Base-by-base conservation (phyloP, 352 stramenopile genomes). In the Phytophthora pseudosyringae region DNA sequence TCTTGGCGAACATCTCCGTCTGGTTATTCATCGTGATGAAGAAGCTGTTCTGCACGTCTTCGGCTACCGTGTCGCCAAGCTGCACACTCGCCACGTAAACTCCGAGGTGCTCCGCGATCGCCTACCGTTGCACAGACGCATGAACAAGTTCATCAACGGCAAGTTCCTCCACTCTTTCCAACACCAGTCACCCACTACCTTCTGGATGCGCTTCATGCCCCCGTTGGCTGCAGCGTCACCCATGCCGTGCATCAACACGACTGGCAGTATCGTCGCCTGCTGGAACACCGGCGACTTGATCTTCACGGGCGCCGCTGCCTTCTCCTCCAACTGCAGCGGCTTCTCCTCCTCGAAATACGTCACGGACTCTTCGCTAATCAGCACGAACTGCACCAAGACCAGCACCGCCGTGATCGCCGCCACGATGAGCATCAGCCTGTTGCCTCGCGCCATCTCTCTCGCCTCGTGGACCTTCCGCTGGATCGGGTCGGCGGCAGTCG, bases 31-130 rank as follows among this genome's bases (percentile, higher is more conserved):
- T 98, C 13, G 80, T 98, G 52, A 98, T 63, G 54, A 98, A 88
- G 68, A 97, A 98, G 41, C 91, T 97, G 75, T 98, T 98, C n/a
- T 87, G 81, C 16, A 94, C 88, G 67, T 98, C 95, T 61, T 95
- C 80, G 1, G 66, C 52, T 32, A 94, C 76, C 1, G 78, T 92
- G 12, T 90, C 65, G 21, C 93, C 95, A 25, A 97, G 96, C 46
- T 94, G 90, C 53, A 98, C 79, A 73, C 91, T 98, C 32, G 82
- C 80, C 3, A 82, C 80, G 57, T 98, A 98, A 36, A 82, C 80
- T 28, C 78, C 75, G 29, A 98, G 71, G n/a, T 93, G 57, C 52
- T 93, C 67, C 9, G 81, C 81, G 11, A 96, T 72, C 39, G 78
- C 65, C 78, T 97, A 43, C 18, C 28, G 40, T 46, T 45, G n/a